Evolutionary conservation across 208 protist genomes (phyloP), one percentile per base, ranked within the genome.

Genomic region (Leishmania tropica): DNA sequence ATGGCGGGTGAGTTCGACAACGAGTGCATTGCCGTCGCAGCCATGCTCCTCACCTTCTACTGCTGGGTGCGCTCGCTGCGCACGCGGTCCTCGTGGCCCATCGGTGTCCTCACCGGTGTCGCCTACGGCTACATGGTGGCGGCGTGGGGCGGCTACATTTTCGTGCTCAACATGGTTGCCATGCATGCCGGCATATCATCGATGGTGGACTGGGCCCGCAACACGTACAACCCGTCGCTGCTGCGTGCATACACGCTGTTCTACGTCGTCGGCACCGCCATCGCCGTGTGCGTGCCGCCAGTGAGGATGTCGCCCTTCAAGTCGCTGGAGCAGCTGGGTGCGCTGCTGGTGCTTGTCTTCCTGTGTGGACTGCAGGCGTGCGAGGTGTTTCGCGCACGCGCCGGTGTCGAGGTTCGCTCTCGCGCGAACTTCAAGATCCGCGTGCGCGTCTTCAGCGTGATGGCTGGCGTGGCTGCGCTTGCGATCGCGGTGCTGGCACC

Each of bases 1-100:
- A 99, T 99, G 58, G 99, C 99, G 45, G 99, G 99, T 15, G 99
- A 97, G 65, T 99, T 98, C 86, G 99, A 99, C 95, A 99, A 99
- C 87, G 99, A 99, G 90, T 97, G 92, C 75, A 94, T 99, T 85
- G 98, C 99, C 31, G 97, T 99, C 77, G 98, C 99, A 71, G 98
- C 98, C 10, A 88, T 99, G 77, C 85, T 99, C 8, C 84, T 96
- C 45, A 98, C 95, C 35, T 99, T 99, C 85, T 99, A 96, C 84
- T 76, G 95, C 47, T 99, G 96, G 95, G 80, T 98, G 21, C 82
- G 89, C 51, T 85, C 92, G 40, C 81, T 96, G 48, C 93, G 92
- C 76, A 81, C 64, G 51, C 37, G 64, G n/a, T 10, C 47, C 74
- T 92, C 85, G 74, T 92, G 83, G 80, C 87, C 87, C 37, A 83